Evolutionary conservation across 2,329 filamentous ascomycete species (phyloP).

Genomic region (Thermoascus crustaceus): DNA sequence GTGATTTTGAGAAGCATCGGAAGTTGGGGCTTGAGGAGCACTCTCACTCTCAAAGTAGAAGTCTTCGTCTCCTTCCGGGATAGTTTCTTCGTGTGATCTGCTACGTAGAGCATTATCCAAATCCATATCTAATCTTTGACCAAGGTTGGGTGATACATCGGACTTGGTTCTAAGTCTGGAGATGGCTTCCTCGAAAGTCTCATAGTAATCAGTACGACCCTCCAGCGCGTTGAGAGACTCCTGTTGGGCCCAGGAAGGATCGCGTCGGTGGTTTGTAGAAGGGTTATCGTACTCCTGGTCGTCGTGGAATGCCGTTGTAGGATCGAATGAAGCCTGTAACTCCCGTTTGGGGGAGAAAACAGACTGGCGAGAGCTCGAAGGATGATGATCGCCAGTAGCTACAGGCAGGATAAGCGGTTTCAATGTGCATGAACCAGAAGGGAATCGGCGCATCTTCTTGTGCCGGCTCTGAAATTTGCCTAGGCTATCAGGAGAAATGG

Average conservation of each 20-base stretch:
- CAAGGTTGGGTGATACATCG: constrained; percentile 1
- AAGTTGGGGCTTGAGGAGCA: constrained; percentile 1
- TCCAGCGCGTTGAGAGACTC: constrained; percentile 26
- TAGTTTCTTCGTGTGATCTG: neutral
- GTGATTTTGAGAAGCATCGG: no score
- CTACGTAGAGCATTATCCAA: neutral
- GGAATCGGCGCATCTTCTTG: constrained; percentile 26
- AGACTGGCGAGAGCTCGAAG: constrained; percentile 4
- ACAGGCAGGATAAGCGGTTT: constrained; percentile 27
- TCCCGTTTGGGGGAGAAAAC: constrained; percentile 12
- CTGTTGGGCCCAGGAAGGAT: constrained; percentile 26
- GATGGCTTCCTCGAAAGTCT: constrained; percentile 18
- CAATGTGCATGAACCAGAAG: constrained; percentile 26
- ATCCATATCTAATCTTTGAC: neutral
- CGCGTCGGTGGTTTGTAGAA: constrained; percentile 20
- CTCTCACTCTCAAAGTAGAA: neutral
- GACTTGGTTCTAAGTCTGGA: constrained; percentile 8
- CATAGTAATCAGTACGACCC: constrained; percentile 16
- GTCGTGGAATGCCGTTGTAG: constrained; percentile 18
- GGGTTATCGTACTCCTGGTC: constrained; percentile 21
- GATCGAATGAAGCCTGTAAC: constrained; percentile 8
- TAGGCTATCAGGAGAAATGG: constrained; percentile 15
- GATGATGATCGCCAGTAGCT: constrained; percentile 6
- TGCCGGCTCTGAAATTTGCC: constrained; percentile 14
- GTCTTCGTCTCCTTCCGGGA: neutral